Evolutionary conservation across 441 rosid species (phyloP).

Genomic region (Gossypium gossypioides): DNA sequence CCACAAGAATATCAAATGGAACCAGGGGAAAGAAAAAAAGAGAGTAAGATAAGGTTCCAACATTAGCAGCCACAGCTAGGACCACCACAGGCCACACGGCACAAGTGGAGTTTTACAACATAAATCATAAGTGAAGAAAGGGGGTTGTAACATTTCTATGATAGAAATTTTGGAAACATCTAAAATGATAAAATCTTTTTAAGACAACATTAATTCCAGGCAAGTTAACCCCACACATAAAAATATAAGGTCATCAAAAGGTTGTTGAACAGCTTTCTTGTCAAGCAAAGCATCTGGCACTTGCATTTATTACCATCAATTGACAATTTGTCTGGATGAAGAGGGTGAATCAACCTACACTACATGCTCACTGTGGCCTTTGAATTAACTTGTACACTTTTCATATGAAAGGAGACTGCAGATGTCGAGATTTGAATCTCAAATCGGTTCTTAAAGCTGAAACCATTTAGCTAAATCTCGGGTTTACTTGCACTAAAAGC

Average conservation of each 20-base stretch:
- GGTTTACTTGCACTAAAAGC: not conserved
- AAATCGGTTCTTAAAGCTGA: not conserved
- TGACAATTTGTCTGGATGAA: not conserved
- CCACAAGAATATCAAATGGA: conserved; percentile 3
- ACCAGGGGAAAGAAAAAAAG: not conserved
- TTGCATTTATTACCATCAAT: not conserved
- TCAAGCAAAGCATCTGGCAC: not conserved
- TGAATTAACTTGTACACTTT: not conserved
- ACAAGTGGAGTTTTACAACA: conserved; percentile 12
- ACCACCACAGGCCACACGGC: not conserved
- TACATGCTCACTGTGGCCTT: not conserved
- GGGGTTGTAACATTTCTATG: not conserved
- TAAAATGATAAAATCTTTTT: not conserved
- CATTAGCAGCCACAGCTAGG: conserved; percentile 10
- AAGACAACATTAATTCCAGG: not conserved
- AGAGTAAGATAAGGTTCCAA: conserved; percentile 15
- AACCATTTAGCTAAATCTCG: not conserved
- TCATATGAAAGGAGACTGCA: not conserved
- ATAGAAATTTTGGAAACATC: not conserved
- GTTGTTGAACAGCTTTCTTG: not conserved
- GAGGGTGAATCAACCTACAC: not conserved
- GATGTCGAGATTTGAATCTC: not conserved
- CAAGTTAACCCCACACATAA: not conserved
- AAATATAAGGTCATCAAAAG: not conserved
- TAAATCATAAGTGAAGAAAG: not conserved